These are phyloP conservation scores for Viridothelium virens DNA, from an alignment of 495 filamentous ascomycete species.

Conservation along the genomic window DNA sequence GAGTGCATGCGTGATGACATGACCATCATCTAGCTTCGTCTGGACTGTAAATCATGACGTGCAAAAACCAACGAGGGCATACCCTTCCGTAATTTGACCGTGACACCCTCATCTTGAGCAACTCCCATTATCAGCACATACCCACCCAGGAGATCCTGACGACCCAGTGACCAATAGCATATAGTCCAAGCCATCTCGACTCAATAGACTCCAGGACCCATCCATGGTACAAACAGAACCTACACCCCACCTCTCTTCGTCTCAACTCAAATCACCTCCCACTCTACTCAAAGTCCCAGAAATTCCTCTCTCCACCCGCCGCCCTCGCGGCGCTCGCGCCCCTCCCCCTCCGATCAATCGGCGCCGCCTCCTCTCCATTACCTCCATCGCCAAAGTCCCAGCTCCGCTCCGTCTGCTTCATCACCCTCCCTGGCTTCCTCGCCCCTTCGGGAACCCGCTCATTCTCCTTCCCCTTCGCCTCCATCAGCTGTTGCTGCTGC, in stretches of 20 bases:
- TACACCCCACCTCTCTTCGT: too few relatives aligned
- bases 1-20: neutral
- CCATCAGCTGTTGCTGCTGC: neutral
- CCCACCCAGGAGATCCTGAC: neutral
- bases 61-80: neutral
- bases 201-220: neutral
- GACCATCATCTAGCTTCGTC: neutral
- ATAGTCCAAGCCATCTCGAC: neutral
- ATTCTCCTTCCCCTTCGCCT: slow-evolving; percentile 24
- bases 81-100: neutral
- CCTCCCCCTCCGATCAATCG: slow-evolving; percentile 26
- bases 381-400: slow-evolving; percentile 57
- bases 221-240: neutral
- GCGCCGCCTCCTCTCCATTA: slow-evolving; percentile 36
- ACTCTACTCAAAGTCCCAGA: slow-evolving; percentile 46
- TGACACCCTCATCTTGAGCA: neutral
- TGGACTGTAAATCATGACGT: neutral
- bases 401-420: slow-evolving; percentile 49
- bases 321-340: slow-evolving; percentile 32
- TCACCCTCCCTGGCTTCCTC: slow-evolving; percentile 70
- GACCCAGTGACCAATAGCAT: neutral
- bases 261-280: neutral
- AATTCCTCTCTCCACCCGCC: slow-evolving; percentile 29
- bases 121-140: neutral
- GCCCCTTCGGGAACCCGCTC: slow-evolving; percentile 44